Evolutionary conservation across 2,329 filamentous ascomycete genomes (phyloP), one percentile per base, ranked within the genome.

Genomic region (Aschersonia sp.): DNA sequence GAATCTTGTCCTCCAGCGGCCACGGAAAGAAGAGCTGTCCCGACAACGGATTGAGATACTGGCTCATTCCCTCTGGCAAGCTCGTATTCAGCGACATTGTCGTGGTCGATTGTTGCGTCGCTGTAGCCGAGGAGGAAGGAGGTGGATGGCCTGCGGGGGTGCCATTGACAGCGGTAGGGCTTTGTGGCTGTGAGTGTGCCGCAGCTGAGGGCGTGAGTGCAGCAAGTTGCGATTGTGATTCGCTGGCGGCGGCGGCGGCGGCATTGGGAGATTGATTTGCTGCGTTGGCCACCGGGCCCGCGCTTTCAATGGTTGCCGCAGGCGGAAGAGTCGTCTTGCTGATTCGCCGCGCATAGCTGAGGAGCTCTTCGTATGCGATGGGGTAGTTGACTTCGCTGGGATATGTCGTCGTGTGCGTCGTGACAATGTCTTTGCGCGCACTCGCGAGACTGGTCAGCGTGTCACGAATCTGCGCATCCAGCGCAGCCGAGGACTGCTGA

Each of bases 271-370:
- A 30, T 30, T 44, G 45, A 32, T 41, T 30, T 44, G 63, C 61
- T 5, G 45, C 51, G 11, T 57, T 61, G 1, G 60, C 58, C 4
- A 56, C 52, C 1, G 61, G 49, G 22, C 61, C 56, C 22, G 65
- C 48, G 29, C 64, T 60, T 52, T 72, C 70, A 10, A 69, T 62
- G 45, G 69, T 67, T 44, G 68, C 67, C 0, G 77, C 77, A 0
- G 81, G 81, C 0, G 87, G 85, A 10, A 87, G 73, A 1, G 87
- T 90, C 53, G 82, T 87, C 60, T 81, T 84, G 61, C 81, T 84
- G 58, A 94, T 92, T 53, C 82, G 80, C 42, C 83, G 82, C 29
- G 86, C 87, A 60, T 87, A 92, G 51, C 71, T 74, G 29, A 94
- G 78, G 0, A 94, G 76, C 54, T 89, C 82, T 43, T 79, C 73